These are phyloP conservation scores for Abrus precatorius DNA, from an alignment of 306 rosid species.

Conservation along the genomic window DNA sequence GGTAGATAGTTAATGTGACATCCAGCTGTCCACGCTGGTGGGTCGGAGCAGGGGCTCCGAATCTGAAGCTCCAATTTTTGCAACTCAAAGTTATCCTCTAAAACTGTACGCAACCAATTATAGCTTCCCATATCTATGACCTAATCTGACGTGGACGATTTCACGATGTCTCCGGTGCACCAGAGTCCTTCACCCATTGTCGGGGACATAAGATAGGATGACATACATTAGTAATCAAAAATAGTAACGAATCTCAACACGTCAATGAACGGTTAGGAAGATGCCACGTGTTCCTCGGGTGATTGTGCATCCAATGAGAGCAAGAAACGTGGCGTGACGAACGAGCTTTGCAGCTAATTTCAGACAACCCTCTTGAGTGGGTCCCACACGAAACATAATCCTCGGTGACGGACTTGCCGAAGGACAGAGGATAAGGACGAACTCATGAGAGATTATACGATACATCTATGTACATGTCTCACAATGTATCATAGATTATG, in stretches of 20 bases:
- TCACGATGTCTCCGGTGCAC: background rate
- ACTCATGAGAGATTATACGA: background rate
- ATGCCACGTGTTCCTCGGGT: conserved; percentile 35
- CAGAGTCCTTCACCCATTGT: background rate
- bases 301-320: background rate
- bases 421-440: conserved; percentile 67
- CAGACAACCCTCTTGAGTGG: conserved; percentile 53
- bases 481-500: rapidly evolving
- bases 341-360: conserved; percentile 50
- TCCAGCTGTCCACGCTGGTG: conserved; percentile 44
- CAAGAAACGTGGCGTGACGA: conserved; percentile 26
- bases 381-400: conserved; percentile 60
- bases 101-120: background rate
- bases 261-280: conserved; percentile 9
- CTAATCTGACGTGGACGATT: background rate
- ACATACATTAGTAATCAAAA: conserved; percentile 23
- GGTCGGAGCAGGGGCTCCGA: conserved; percentile 48
- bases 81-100: conserved; percentile 37
- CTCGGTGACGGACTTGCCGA: conserved; percentile 73
- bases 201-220: conserved; percentile 42
- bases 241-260: conserved; percentile 43
- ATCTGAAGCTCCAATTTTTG: background rate
- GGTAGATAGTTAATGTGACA: conserved; percentile 40
- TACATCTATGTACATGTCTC: background rate
- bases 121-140: background rate